A percentile compares a stretch with the other conserved stretches of the same genome.
These are phyloP conservation scores for Paramecium bursaria DNA, from an alignment of 73 alveolate genomes.

Conservation along the genomic window DNA sequence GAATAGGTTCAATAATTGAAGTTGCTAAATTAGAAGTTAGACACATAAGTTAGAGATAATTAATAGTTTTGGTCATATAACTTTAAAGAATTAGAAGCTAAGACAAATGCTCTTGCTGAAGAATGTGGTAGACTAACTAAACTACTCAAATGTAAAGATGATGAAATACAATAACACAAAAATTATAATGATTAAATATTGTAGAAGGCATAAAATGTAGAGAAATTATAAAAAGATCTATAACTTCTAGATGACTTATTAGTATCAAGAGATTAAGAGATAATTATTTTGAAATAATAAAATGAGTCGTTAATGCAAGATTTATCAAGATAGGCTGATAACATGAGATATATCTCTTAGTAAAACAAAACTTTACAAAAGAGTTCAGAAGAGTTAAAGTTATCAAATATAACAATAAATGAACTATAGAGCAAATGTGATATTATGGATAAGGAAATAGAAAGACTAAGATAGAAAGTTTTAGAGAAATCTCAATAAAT, in stretches of 20 bases:
- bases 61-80: not conserved
- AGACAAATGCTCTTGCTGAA: not conserved
- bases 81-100: not conserved
- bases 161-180: not conserved
- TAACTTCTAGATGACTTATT: too few relatives aligned
- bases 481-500: constrained; percentile 16
- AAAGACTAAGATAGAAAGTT: not conserved
- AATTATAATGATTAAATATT: not conserved
- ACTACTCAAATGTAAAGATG: not conserved
- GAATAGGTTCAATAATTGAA: not conserved
- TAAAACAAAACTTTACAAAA: constrained; percentile 3
- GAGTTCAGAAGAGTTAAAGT: not conserved
- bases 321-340: not conserved
- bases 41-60: not conserved
- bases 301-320: constrained; percentile 13
- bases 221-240: not conserved
- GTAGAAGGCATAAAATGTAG: not conserved
- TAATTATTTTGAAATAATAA: constrained; percentile 2
- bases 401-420: not conserved
- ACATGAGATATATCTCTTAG: not conserved
- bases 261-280: constrained; percentile 21
- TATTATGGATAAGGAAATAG: not conserved
- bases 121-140: not conserved
- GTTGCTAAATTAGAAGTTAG: constrained; percentile 4
- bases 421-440: not conserved